Percentiles rank a stretch among this genome's conserved stretches.
Conservation (phyloP, 352 stramenopile species). For the Detonula confervacea region DNA sequence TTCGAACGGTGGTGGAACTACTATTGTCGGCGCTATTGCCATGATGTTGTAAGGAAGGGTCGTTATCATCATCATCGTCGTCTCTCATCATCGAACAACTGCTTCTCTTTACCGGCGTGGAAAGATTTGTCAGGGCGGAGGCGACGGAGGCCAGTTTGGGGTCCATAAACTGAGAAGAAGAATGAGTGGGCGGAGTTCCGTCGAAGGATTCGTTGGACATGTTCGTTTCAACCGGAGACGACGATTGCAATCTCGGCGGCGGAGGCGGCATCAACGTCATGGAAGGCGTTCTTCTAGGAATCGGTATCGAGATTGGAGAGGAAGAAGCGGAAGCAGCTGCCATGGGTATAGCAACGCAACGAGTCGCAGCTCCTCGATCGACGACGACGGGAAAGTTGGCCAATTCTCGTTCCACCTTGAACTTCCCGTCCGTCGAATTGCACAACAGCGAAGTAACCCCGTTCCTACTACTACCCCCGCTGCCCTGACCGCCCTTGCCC, state of each 20-base stretch:
- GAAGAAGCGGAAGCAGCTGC: no score
- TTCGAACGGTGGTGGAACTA: no score
- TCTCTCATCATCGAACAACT: no score
- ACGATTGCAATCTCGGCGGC: conserved; percentile 25
- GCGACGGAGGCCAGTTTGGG: no score
- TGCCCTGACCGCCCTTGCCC: background rate
- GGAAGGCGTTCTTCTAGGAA: conserved; percentile 17
- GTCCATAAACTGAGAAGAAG: no score
- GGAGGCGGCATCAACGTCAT: conserved; percentile 46
- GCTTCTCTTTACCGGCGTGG: no score
- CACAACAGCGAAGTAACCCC: conserved; percentile 8
- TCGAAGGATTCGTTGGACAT: conserved; percentile 25
- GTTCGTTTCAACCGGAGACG: background rate
- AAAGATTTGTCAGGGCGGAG: no score
- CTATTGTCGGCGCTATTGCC: no score
- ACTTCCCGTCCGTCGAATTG: conserved; percentile 14
- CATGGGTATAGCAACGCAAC: no score
- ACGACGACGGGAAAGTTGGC: background rate
- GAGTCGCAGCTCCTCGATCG: background rate
- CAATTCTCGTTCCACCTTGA: conserved; percentile 32
- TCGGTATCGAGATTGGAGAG: background rate
- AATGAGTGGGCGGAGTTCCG: background rate
- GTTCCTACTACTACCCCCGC: background rate
- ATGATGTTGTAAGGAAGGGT: no score
- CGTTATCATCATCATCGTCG: no score